Base-by-base conservation (phyloP, 2,329 filamentous ascomycete species). In the Coniochaeta prunicola region DNA sequence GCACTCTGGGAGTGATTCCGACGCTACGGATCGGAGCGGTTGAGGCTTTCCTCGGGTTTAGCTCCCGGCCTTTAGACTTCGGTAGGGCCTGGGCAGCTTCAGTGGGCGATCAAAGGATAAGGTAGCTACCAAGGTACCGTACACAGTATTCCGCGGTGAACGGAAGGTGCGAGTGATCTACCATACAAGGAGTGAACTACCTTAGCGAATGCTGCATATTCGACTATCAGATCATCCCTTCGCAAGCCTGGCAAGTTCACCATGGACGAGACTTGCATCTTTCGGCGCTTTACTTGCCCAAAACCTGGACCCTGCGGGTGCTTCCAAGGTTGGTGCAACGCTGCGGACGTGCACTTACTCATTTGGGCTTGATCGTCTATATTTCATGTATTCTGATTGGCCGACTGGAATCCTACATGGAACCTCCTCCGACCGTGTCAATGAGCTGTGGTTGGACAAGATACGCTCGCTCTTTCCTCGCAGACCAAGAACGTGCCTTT, bases 381-480 rank as follows among this genome's bases (percentile, higher is more conserved):
- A 28, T 17, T n/a, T 50, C 24, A 13, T n/a, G 45, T 9, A 2
- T 12, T 50, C 45, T 50, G 6, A 50, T 50, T 50, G 12, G 45
- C 45, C 30, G 13, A 3, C 30, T 42, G n/a, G n/a, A n/a, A 30
- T 56, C 42, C 56, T 13, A 62, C 62, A 62, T 59, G 63, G 45
- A 59, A 63, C 56, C 58, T 59, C 59, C 60, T 59, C 40, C 40
- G 19, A 21, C 6, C 21, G 4, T 45, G 40, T 57, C 53, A 28
- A 62, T 53, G 60, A 48, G 58, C 59, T 67, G 69, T 76, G 74
- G 73, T 76, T 76, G 74, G 74, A 74, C 68, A 60, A 60, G 69
- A 73, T 76, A 76, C 74, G 74, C 54, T 56, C 54, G 6, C 24
- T 50, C 45, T 30, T 50, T 50, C 45, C 17, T 15, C 21, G n/a